Conservation (phyloP, 2,329 filamentous ascomycete species). For the Colletotrichum incanum region DNA sequence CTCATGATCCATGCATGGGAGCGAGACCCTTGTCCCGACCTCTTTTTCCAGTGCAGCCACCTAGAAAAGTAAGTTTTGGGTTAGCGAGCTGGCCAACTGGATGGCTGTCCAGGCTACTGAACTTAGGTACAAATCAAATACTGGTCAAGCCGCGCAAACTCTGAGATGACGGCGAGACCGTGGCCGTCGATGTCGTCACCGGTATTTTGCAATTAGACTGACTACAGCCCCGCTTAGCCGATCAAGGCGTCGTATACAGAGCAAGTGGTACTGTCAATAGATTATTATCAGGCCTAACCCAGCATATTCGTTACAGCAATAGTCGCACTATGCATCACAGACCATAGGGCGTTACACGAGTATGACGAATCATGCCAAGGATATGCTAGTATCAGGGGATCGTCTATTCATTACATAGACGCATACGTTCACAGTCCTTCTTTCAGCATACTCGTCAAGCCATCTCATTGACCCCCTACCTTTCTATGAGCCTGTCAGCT, state of each 20-base stretch:
- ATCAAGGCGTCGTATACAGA: not conserved
- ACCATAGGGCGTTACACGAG: no score
- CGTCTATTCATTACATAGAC: no score
- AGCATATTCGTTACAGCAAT: no score
- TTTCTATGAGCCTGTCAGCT: no score
- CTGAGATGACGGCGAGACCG: not conserved
- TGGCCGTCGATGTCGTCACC: conserved; percentile 18
- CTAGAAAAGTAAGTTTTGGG: not conserved
- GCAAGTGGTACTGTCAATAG: no score
- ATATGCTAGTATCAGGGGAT: no score
- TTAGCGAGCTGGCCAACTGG: conserved; percentile 14
- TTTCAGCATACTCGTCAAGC: no score
- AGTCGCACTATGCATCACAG: no score
- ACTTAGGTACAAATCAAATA: conserved; percentile 31
- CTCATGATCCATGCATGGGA: conserved; percentile 18
- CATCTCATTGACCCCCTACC: no score
- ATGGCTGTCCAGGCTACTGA: not conserved
- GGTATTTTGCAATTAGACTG: conserved; percentile 8
- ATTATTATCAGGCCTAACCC: no score
- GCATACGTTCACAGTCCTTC: no score
- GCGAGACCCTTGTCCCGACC: conserved; percentile 12
- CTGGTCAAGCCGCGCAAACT: conserved; percentile 18
- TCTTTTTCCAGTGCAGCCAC: conserved; percentile 27
- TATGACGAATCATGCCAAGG: no score
- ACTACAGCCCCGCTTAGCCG: conserved; percentile 28